Conservation (phyloP, 768 basidiomycete species). For the Lactifluus volemus region DNA sequence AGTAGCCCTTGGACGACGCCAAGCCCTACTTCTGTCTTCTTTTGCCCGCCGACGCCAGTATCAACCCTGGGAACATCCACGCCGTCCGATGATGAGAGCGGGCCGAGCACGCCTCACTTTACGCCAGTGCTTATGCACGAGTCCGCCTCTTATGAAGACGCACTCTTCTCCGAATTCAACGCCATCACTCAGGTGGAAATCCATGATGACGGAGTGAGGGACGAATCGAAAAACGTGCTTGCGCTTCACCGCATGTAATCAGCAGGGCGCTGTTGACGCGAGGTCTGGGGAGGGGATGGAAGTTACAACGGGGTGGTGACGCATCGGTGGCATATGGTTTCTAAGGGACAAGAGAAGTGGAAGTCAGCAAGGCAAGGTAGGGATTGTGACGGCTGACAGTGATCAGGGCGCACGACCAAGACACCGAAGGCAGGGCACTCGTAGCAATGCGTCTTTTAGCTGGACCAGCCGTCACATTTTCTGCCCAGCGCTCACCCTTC, state of each 20-base stretch:
- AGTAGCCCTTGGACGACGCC: background rate
- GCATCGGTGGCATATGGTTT: background rate
- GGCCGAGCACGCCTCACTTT: background rate
- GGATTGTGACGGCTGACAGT: background rate
- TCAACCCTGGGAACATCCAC: background rate
- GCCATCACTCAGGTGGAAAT: background rate
- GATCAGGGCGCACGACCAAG: background rate
- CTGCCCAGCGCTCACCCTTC: background rate
- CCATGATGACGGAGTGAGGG: background rate
- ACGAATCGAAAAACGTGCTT: background rate
- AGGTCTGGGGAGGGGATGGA: background rate
- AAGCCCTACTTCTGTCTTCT: background rate
- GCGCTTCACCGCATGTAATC: background rate
- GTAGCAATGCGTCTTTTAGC: slow-evolving; percentile 4
- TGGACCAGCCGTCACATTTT: background rate
- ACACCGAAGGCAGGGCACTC: background rate
- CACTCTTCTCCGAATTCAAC: slow-evolving; percentile 5
- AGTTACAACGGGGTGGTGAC: background rate
- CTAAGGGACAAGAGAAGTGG: background rate
- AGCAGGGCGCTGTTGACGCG: background rate
- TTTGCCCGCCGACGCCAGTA: background rate
- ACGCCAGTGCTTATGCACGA: background rate
- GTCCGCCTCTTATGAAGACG: background rate
- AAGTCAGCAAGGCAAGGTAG: background rate
- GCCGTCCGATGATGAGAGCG: background rate